Conservation (phyloP, 805 yeast species). For the Ogataea sp. region DNA sequence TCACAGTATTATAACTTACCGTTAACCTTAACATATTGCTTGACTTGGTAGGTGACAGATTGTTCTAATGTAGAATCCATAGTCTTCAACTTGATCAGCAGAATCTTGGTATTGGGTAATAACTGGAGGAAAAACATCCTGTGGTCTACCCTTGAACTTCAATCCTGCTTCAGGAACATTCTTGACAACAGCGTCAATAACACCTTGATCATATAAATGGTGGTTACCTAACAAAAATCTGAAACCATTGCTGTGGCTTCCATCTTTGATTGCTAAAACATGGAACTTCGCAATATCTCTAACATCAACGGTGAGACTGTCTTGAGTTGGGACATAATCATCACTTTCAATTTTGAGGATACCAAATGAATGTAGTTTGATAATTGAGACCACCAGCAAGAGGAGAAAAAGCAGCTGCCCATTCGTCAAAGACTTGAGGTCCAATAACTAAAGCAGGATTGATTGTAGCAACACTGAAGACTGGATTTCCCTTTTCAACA, state of each 20-base stretch:
- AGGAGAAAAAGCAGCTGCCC: too few species aligned
- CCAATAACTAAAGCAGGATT: slow-evolving; percentile 31
- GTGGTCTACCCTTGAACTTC: background rate
- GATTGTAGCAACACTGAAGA: slow-evolving; percentile 23
- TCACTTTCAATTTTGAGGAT: slow-evolving; percentile 17
- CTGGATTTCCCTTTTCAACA: slow-evolving; percentile 21
- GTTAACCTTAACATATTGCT: slow-evolving; percentile 23
- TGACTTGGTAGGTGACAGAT: slow-evolving; percentile 33
- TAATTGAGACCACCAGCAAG: slow-evolving; percentile 41
- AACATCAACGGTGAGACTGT: slow-evolving; percentile 28
- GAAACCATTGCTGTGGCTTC: background rate
- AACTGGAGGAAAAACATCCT: too few species aligned
- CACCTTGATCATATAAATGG: background rate
- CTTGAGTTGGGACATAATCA: slow-evolving; percentile 14
- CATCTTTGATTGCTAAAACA: slow-evolving; percentile 16
- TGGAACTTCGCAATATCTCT: slow-evolving; percentile 46
- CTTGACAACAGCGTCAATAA: background rate
- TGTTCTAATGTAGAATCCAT: slow-evolving; percentile 30
- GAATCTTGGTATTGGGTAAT: too few species aligned
- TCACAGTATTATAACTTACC: background rate
- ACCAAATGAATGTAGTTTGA: slow-evolving; percentile 22
- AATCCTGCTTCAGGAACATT: background rate
- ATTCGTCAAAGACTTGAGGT: slow-evolving; percentile 31
- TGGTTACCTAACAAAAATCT: background rate
- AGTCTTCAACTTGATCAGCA: slow-evolving; percentile 20